Percentiles rank a stretch among this genome's conserved stretches.
Evolutionary conservation across 768 basidiomycete species (phyloP).

Genomic region (Serendipita sp.): DNA sequence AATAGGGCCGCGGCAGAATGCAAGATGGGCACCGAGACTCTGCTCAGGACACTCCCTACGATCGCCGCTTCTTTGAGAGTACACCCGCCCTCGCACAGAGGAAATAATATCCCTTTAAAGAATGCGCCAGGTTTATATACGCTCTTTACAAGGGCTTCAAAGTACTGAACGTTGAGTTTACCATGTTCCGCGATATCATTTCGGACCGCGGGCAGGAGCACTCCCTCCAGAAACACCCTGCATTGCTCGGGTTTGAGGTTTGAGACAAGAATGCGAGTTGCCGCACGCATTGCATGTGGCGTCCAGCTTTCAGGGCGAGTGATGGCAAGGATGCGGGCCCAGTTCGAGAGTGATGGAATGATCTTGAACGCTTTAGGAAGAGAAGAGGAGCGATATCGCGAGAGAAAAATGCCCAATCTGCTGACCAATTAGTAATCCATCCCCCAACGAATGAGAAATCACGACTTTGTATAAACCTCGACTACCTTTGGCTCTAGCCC

Average conservation of each 20-base stretch:
- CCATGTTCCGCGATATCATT: conserved; percentile 67
- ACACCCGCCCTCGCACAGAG: conserved; percentile 79
- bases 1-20: conserved; percentile 92
- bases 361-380: conserved; percentile 97
- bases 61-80: conserved; percentile 90
- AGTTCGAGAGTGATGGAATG: conserved; percentile 84
- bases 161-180: conserved; percentile 85
- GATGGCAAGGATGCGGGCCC: conserved; percentile 89
- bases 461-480: conserved; percentile 84
- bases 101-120: conserved; percentile 96
- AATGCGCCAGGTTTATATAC: conserved; percentile 95
- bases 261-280: conserved; percentile 89
- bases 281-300: conserved; percentile 84
- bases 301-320: conserved; percentile 91
- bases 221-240: conserved; percentile 80
- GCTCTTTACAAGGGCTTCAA: conserved; percentile 79
- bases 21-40: conserved; percentile 85
- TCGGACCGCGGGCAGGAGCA: conserved; percentile 74
- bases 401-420: conserved; percentile 75
- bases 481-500: conserved; percentile 87
- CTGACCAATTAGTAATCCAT: conserved; percentile 7
- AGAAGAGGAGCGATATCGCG: conserved; percentile 81
- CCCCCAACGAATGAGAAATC: neutral
- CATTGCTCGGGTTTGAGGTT: conserved; percentile 93
- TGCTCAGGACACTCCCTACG: conserved; percentile 76